Base-by-base conservation (phyloP, 805 yeast species). In the Ogataea thermomethanolica region DNA sequence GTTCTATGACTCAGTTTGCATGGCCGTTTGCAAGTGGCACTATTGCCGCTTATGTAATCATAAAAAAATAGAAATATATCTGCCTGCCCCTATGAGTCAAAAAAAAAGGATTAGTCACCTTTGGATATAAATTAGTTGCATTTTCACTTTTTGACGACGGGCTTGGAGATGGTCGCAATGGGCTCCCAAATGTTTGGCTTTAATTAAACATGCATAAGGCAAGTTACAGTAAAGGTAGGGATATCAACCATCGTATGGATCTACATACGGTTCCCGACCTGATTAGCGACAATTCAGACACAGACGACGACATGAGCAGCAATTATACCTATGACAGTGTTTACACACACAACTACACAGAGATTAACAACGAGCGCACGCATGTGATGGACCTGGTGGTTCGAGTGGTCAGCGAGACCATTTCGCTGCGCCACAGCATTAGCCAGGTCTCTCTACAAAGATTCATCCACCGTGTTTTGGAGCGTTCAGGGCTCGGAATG, bases 251-350 rank as follows among this genome's bases (percentile, higher is more conserved):
- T 14, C 29, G 20, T 24, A 14, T 11, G 24, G 23, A 13, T 27
- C 14, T 32, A 25, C 37, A 32, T 22, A 22, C 12, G 26, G 38
- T 39, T 31, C 43, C 43, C 12, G 48, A 44, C 33, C 39, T 44
- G 15, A 41, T 36, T 12, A 27, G 41, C 30, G 48, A 44, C 31
- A 20, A 15, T 25, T 42, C 43, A 20, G 45, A 37, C 28, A 33
- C 33, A 23, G 45, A 42, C 23, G 47, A 39, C 35, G 35, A 32
- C 11, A 31, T 30, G 40, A 41, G 38, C 20, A 17, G 20, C 20
- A 26, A 34, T 11, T 25, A 33, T 11, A 26, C 26, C 11, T 33
- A 36, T 24, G 29, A 33, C 15, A 12, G 27, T 34, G 24, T 25
- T 7, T 34, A 34, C 13, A 25, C 21, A 26, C 43, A 28, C 43